Evolutionary conservation across 345 rosid species (phyloP), one percentile per base, ranked within the genome.

Genomic region (Noccaea caerulescens): DNA sequence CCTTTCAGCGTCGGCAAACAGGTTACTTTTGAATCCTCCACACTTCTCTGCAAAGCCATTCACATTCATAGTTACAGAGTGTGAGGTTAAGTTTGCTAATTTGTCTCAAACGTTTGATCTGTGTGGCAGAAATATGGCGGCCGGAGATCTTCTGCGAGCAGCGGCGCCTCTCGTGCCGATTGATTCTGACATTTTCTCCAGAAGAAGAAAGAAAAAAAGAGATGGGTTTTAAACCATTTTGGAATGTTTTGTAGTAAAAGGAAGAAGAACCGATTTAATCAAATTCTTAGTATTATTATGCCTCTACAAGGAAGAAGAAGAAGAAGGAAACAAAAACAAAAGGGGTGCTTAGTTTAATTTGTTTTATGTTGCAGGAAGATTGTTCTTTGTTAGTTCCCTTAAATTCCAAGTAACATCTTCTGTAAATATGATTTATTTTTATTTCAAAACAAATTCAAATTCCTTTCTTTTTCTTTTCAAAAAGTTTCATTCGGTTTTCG

Each of bases 1-100:
- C 91, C 90, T 1, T 80, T 84, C 82, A 81, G 76, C 76, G 1
- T 84, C 42, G 91, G 96, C 16, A 89, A 87, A 77, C 90, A 89
- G 91, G 93, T 84, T 49, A 69, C 57, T 30, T 39, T 14, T 3
- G 30, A 39, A 27, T 10, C 41, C 9, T 54, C 32, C 62, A 7
- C 32, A 30, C 50, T 8, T 54, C 16, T 8, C 38, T 68, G 6
- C 20, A 42, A 53, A 5, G 27, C 6, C 30, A 25, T 56, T 44
- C 20, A 6, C 46, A 8, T 34, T 12, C 55, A 0, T 36, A 69
- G 16, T 20, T 51, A 11, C 27, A 18, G 54, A 44, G 34, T 62
- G 10, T 23, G 36, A 61, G 9, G 41, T 55, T 64, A 11, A 37
- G 13, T 10, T 37, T 36, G 42, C 64, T 11, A 44, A 55, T 38